These are phyloP conservation scores for Boletus reticulatus DNA, from an alignment of 768 basidiomycete genomes.

Conservation along the genomic window DNA sequence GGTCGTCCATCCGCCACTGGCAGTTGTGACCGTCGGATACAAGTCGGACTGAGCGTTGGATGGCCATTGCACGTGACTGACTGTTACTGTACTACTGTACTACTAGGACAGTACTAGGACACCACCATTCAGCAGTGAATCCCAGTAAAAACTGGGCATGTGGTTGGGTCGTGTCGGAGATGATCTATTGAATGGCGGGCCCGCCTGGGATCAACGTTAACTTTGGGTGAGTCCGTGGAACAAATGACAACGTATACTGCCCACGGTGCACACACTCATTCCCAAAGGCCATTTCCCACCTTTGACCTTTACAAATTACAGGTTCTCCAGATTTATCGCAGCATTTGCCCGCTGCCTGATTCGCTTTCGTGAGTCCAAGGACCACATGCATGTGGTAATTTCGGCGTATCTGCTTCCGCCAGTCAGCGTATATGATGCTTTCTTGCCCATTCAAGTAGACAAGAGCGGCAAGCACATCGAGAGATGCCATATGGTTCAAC, in stretches of 20 bases:
- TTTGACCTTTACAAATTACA: slow-evolving; percentile 14
- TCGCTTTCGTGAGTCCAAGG: not conserved
- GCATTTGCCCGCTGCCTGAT: not conserved
- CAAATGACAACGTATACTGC: too few relatives aligned
- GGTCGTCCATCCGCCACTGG: slow-evolving; percentile 14
- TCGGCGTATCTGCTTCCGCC: not conserved
- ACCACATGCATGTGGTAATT: not conserved
- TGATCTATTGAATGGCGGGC: too few relatives aligned
- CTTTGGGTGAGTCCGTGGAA: too few relatives aligned
- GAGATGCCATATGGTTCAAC: slow-evolving; percentile 6
- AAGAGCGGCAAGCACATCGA: not conserved
- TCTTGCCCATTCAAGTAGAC: not conserved
- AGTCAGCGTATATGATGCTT: slow-evolving; percentile 1
- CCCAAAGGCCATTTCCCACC: slow-evolving; percentile 5
- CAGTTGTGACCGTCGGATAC: too few relatives aligned
- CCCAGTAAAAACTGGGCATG: too few relatives aligned
- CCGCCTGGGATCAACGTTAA: too few relatives aligned
- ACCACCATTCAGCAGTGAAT: not conserved
- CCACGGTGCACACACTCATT: not conserved
- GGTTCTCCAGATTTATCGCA: slow-evolving; percentile 1
- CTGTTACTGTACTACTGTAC: not conserved
- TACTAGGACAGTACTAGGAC: too few relatives aligned
- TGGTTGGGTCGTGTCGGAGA: too few relatives aligned
- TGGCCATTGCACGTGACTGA: slow-evolving; percentile 13
- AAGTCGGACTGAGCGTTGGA: too few relatives aligned